Percentiles rank a stretch among this genome's conserved stretches.
Evolutionary conservation across 2,329 filamentous ascomycete species (phyloP).

Genomic region (Colletotrichum trifolii): DNA sequence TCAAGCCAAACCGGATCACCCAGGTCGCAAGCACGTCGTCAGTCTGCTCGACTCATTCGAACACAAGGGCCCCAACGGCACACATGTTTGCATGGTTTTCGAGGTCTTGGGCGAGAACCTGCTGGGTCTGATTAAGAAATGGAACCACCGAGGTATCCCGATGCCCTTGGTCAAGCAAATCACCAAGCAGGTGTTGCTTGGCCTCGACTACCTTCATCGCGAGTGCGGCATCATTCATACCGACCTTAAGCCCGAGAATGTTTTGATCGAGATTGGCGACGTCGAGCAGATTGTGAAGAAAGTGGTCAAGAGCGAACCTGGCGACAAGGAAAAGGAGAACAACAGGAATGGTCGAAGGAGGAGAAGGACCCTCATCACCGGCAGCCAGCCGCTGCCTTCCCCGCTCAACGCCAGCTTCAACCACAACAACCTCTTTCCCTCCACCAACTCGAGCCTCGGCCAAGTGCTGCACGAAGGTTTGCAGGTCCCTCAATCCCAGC

Average conservation of each 20-base stretch:
- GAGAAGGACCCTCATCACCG: constrained; percentile 93
- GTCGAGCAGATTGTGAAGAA: constrained; percentile 98
- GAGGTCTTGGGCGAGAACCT: constrained; percentile 97
- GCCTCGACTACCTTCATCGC: constrained; percentile 94
- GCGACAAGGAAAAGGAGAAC: constrained; percentile 87
- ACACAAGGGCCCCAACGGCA: constrained; percentile 95
- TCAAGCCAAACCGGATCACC: constrained; percentile 92
- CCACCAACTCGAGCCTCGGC: constrained; percentile 78
- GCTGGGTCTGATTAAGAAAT: constrained; percentile 94
- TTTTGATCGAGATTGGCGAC: constrained; percentile 97
- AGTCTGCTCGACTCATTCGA: constrained; percentile 97
- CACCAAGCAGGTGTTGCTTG: constrained; percentile 95
- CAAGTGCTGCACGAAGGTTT: constrained; percentile 86
- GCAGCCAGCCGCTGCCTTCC: constrained; percentile 94
- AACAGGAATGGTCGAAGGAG: constrained; percentile 91
- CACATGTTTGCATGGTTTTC: constrained; percentile 99
- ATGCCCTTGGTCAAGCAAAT: constrained; percentile 98
- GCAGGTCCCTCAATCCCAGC: constrained; percentile 34
- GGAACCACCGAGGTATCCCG: constrained; percentile 97
- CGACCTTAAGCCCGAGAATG: constrained; percentile 96
- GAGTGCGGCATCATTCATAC: constrained; percentile 99
- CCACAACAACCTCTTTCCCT: constrained; percentile 76
- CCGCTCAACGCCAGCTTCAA: constrained; percentile 94
- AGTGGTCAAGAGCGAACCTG: constrained; percentile 84
- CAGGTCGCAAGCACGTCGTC: constrained; percentile 94